A percentile compares a stretch with the other conserved stretches of the same genome.
Conservation (phyloP, 345 rosid species). For the Physaria fendleri region DNA sequence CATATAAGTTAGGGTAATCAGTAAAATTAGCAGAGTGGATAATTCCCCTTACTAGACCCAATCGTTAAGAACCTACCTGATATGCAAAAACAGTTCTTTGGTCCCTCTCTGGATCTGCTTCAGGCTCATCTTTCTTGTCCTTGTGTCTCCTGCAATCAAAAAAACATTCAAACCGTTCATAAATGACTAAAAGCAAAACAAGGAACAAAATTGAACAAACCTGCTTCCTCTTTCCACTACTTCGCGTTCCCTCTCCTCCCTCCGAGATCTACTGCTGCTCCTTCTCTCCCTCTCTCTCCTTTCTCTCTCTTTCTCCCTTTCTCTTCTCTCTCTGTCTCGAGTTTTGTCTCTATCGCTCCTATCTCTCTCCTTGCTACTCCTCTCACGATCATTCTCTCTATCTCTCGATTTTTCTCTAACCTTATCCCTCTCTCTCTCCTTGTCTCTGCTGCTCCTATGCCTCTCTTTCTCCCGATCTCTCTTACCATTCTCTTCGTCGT, state of each 20-base stretch:
- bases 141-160: conserved; percentile 48
- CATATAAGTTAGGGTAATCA: background rate
- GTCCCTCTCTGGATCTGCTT: conserved; percentile 95
- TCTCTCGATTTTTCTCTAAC: conserved; percentile 44
- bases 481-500: conserved; percentile 44
- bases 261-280: conserved; percentile 37
- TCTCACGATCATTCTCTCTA: conserved; percentile 32
- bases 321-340: conserved; percentile 36
- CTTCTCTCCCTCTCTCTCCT: conserved; percentile 22
- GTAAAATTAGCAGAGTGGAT: background rate
- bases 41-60: background rate
- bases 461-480: conserved; percentile 48
- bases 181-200: background rate
- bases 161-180: background rate
- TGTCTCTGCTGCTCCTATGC: conserved; percentile 42
- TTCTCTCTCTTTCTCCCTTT: conserved; percentile 24
- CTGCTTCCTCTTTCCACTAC: conserved; percentile 37
- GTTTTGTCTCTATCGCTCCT: conserved; percentile 29
- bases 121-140: conserved; percentile 92
- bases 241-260: conserved; percentile 38
- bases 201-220: background rate
- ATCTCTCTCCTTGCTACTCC: conserved; percentile 37
- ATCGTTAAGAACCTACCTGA: conserved; percentile 44
- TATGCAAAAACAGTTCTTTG: conserved; percentile 96
- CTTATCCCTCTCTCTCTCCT: conserved; percentile 34